Evolutionary conservation across 306 rosid genomes (phyloP), one percentile per base, ranked within the genome.

Genomic region (Lupinus albus): DNA sequence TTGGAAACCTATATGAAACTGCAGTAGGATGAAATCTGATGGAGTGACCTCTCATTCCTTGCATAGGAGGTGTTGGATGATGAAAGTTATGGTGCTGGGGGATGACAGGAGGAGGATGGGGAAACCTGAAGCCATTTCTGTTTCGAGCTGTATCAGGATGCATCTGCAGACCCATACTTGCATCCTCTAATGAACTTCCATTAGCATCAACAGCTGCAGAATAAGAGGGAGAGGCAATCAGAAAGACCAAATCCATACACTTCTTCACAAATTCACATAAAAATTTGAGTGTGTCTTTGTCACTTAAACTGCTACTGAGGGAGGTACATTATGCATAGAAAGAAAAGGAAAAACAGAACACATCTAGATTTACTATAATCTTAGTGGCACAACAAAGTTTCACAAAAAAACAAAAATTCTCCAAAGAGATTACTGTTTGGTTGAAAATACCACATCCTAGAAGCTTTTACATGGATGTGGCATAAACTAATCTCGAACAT

Each of bases 1-100:
- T 32, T 18, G 85, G 76, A 81, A 68, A 56, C 69, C 95, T 76
- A 64, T 72, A 82, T 32, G 61, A 67, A 66, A 88, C 64, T 77
- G 91, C 75, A 18, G 84, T 91, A 67, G 89, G 86, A 52, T 75
- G 87, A 39, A 85, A 80, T 67, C 68, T 77, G 57, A 84, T 70
- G 66, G 78, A 82, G 39, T 74, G 86, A 72, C 88, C 82, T 73
- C 89, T 76, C 4, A 49, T 63, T 68, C 84, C 87, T 71, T 70
- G 88, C 76, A 68, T 41, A 42, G 81, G 75, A 16, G 71, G 66
- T 47, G 75, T 55, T 1, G 76, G 79, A 67, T 65, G 72, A 41
- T 77, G 96, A 66, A 79, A 84, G 68, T 17, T 77, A 48, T 58
- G 92, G 57, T 71, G 81, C 49, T 61, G 77, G 39, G 67, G 88